These are phyloP conservation scores for Hericium coralloides DNA, from an alignment of 768 basidiomycete genomes.

Conservation along the genomic window DNA sequence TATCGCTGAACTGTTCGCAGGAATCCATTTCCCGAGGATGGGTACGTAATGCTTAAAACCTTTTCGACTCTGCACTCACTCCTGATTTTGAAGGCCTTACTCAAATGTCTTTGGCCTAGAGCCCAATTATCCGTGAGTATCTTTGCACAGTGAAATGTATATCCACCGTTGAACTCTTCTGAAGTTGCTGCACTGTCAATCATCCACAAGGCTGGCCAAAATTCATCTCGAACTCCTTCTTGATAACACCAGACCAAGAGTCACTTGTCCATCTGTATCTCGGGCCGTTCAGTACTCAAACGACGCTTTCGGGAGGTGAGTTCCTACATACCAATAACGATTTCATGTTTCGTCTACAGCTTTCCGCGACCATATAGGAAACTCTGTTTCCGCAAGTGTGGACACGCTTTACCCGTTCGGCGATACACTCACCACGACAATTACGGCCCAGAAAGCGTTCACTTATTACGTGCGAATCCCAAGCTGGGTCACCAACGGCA, in stretches of 20 bases:
- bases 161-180: background rate
- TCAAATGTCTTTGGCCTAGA: background rate
- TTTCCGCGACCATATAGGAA: slow-evolving; percentile 21
- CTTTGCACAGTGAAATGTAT: background rate
- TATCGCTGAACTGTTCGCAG: background rate
- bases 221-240: slow-evolving; percentile 42
- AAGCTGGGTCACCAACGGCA: slow-evolving; percentile 39
- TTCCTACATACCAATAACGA: background rate
- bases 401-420: slow-evolving; percentile 45
- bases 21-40: background rate
- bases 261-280: slow-evolving; percentile 41
- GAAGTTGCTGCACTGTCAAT: slow-evolving; percentile 43
- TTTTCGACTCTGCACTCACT: background rate
- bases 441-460: slow-evolving; percentile 33
- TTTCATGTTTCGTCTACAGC: background rate
- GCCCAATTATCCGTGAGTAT: background rate
- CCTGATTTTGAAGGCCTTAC: background rate
- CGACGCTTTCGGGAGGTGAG: slow-evolving; percentile 31
- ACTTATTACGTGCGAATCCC: slow-evolving; percentile 42
- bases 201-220: slow-evolving; percentile 49
- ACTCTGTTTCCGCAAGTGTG: slow-evolving; percentile 34
- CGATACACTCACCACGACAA: slow-evolving; percentile 36
- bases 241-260: slow-evolving; percentile 35
- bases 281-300: slow-evolving; percentile 36
- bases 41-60: background rate